Conservation (phyloP, 2,329 filamentous ascomycete species). For the Hawksworthiomyces lignivorus region DNA sequence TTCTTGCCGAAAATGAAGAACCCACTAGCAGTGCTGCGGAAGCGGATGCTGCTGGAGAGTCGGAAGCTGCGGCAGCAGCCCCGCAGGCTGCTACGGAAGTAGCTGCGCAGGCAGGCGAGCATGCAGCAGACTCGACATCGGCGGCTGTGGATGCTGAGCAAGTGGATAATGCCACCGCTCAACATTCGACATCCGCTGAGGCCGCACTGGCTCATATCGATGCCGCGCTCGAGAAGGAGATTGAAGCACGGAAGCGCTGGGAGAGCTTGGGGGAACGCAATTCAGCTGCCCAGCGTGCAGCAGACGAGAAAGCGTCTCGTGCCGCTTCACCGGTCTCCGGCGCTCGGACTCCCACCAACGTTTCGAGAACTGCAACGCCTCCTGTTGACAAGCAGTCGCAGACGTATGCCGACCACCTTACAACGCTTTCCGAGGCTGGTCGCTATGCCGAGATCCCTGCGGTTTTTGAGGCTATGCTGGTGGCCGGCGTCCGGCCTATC, state of each 20-base stretch:
- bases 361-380: constrained; percentile 51
- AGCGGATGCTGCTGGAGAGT: not conserved
- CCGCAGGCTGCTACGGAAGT: not conserved
- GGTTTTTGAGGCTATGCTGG: constrained; percentile 84
- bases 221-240: constrained; percentile 74
- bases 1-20: constrained; percentile 35
- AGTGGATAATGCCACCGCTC: not conserved
- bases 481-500: constrained; percentile 71
- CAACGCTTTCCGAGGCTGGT: constrained; percentile 60
- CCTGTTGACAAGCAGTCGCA: constrained; percentile 56
- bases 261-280: constrained; percentile 37
- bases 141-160: not conserved
- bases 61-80: too few species aligned
- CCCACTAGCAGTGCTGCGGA: not conserved
- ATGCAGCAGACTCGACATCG: not conserved
- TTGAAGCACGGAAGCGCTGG: constrained; percentile 45
- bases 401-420: constrained; percentile 71
- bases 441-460: constrained; percentile 83
- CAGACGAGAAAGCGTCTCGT: constrained; percentile 31
- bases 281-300: constrained; percentile 31
- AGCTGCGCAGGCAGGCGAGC: not conserved
- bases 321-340: constrained; percentile 35
- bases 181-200: constrained; percentile 26
- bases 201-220: constrained; percentile 73
- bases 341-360: constrained; percentile 36